A percentile compares a stretch with the other conserved stretches of the same genome.
Evolutionary conservation across 2,329 filamentous ascomycete genomes (phyloP).

Genomic region (Byssochlamys sp.): DNA sequence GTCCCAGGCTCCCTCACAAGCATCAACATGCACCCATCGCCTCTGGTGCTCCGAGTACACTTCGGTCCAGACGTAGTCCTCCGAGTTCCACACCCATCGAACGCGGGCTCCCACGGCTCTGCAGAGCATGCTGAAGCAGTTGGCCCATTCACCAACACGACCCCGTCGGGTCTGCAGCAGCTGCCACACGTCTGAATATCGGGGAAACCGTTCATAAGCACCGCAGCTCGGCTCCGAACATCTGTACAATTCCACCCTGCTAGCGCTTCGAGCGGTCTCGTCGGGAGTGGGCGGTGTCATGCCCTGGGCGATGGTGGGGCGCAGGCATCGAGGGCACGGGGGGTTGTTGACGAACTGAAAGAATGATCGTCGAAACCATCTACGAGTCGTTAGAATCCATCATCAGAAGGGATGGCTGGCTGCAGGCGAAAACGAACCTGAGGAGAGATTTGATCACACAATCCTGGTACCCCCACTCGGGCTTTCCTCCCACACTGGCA

Average conservation of each 20-base stretch:
- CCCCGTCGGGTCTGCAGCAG: slow-evolving; percentile 77
- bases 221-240: slow-evolving; percentile 70
- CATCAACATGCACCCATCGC: slow-evolving; percentile 93
- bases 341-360: slow-evolving; percentile 97
- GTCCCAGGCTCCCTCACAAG: slow-evolving; percentile 91
- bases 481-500: slow-evolving; percentile 71
- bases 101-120: slow-evolving; percentile 82
- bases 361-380: slow-evolving; percentile 93
- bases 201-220: slow-evolving; percentile 76
- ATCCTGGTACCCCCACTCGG: slow-evolving; percentile 95
- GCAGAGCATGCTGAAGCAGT: slow-evolving; percentile 98
- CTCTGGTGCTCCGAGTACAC: slow-evolving; percentile 66
- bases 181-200: slow-evolving; percentile 91
- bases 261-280: slow-evolving; percentile 77
- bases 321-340: slow-evolving; percentile 68
- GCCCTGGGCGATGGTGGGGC: slow-evolving; percentile 72
- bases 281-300: slow-evolving; percentile 78
- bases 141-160: slow-evolving; percentile 89
- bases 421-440: slow-evolving; percentile 46
- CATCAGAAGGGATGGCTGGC: slow-evolving; percentile 8
- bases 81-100: slow-evolving; percentile 95
- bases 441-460: slow-evolving; percentile 84
- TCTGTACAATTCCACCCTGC: slow-evolving; percentile 78
- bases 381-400: slow-evolving; percentile 24
- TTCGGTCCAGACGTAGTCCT: slow-evolving; percentile 96